These are phyloP conservation scores for Cyberlindnera maritima DNA, from an alignment of 805 yeast species.

Conservation along the genomic window DNA sequence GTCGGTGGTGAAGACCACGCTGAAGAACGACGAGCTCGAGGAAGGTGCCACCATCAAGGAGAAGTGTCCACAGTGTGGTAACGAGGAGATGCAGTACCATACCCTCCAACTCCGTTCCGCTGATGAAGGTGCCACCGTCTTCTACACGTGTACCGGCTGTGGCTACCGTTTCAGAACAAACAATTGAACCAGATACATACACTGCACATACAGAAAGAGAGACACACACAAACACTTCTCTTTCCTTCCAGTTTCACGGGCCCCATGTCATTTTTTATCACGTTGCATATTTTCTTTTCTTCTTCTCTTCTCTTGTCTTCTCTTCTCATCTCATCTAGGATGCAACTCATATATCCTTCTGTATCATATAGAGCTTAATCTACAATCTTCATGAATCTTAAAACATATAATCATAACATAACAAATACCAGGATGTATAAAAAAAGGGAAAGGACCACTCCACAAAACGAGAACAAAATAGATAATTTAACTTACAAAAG, in stretches of 20 bases:
- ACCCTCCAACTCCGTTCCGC: slow-evolving; percentile 96
- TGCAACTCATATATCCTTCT: neutral
- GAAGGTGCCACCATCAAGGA: slow-evolving; percentile 98
- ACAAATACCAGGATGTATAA: too few species aligned
- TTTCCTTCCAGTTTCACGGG: neutral
- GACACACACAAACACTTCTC: too few species aligned
- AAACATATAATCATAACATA: too few species aligned
- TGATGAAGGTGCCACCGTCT: slow-evolving; percentile 99
- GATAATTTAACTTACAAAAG: slow-evolving; percentile 1
- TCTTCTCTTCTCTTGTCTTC: neutral
- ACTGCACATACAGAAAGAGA: neutral
- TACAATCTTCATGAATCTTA: neutral
- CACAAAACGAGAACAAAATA: slow-evolving; percentile 3
- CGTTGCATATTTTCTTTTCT: neutral
- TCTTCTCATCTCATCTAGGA: too few species aligned
- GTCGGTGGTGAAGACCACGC: slow-evolving; percentile 85
- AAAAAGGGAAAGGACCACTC: too few species aligned
- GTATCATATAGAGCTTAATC: neutral
- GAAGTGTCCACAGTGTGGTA: slow-evolving; percentile 97
- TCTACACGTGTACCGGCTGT: slow-evolving; percentile 93
- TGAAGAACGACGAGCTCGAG: slow-evolving; percentile 73
- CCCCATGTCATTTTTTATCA: slow-evolving; percentile 10
- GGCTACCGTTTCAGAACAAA: slow-evolving; percentile 93
- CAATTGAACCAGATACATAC: slow-evolving; percentile 44
- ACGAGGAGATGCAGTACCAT: slow-evolving; percentile 97